Evolutionary conservation across 1,139 yeast species (phyloP), one percentile per base, ranked within the genome.

Genomic region (Blastobotrys buckinghamii): DNA sequence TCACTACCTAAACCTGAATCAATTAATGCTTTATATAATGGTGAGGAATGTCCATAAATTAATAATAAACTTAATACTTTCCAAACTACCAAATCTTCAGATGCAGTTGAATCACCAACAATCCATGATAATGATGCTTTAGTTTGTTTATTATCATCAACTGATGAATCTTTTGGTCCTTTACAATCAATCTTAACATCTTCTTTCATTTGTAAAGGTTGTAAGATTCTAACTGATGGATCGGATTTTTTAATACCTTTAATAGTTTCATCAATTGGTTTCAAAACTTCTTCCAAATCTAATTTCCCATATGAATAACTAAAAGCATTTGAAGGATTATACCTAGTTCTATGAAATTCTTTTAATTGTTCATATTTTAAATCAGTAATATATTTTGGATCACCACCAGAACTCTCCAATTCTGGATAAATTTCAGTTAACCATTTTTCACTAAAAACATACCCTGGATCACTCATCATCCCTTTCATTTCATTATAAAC

Each of bases 401-500:
- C 96, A 47, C 99, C 99, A 33, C 97, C 99, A 2, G 96, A 84
- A 67, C 89, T 88, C 60, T 88, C 78, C 56, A 92, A 71, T 10
- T 89, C 76, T 1, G 96, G 92, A 60, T 88, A 92, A 15, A 90
- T 76, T n/a, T 89, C 71, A 64, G 87, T 86, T 63, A 86, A 89
- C 69, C 82, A 92, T 56, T 82, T 79, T 58, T 84, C 86, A 78
- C 89, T 90, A 64, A 77, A 89, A 59, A 83, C 77, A 64, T 92
- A 94, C 4, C 90, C 80, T 0, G 96, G 80, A 63, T 88, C 92
- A 1, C 96, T 85, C 62, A 88, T 80, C 68, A 92, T 97, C 6
- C 99, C 99, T 67, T 94, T 92, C 99, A 92, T 92, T 69, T 92
- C 99, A 63, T 92, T 92, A 66, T 85, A 92, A 1, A 92, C 99